phyloP scores from a whole-genome alignment of 305 asterid species.

The Fraxinus angustifolia region DNA sequence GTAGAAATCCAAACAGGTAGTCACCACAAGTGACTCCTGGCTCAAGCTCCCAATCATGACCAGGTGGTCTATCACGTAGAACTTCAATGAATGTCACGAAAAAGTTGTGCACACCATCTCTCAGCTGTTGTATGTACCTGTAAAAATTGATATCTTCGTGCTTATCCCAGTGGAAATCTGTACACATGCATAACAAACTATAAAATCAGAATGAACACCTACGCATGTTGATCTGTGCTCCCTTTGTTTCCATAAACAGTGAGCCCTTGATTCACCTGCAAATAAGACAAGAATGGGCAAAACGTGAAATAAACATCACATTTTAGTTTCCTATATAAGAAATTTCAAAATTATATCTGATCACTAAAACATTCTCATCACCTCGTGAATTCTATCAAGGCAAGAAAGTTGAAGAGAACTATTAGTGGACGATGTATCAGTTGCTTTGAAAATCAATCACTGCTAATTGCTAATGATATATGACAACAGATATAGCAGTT shows the following conservation, averaged over 20 bases:
- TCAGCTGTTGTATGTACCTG: slow-evolving; percentile 96
- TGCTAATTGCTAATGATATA: background rate
- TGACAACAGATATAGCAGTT: background rate
- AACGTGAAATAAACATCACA: slow-evolving; percentile 11
- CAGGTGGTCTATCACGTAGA: slow-evolving; percentile 96
- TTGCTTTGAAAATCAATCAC: background rate
- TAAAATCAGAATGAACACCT: slow-evolving; percentile 32
- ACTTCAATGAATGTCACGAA: slow-evolving; percentile 96
- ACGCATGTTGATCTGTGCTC: slow-evolving; percentile 99
- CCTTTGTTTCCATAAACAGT: slow-evolving; percentile 98
- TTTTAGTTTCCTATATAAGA: background rate
- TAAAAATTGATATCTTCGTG: slow-evolving; percentile 13
- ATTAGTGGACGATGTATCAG: background rate
- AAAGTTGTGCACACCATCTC: slow-evolving; percentile 97
- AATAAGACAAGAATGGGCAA: slow-evolving; percentile 14
- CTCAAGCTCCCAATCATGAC: slow-evolving; percentile 99
- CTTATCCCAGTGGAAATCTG: slow-evolving; percentile 15
- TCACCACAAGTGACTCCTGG: slow-evolving; percentile 98
- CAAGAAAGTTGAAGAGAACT: background rate
- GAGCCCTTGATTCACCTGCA: slow-evolving; percentile 93
- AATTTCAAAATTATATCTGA: background rate
- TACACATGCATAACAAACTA: slow-evolving; percentile 14
- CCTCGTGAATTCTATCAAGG: background rate
- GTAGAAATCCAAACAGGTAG: slow-evolving; percentile 94
- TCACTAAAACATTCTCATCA: background rate